Base-by-base conservation (phyloP, 352 stramenopile species). In the Phytophthora syringae region DNA sequence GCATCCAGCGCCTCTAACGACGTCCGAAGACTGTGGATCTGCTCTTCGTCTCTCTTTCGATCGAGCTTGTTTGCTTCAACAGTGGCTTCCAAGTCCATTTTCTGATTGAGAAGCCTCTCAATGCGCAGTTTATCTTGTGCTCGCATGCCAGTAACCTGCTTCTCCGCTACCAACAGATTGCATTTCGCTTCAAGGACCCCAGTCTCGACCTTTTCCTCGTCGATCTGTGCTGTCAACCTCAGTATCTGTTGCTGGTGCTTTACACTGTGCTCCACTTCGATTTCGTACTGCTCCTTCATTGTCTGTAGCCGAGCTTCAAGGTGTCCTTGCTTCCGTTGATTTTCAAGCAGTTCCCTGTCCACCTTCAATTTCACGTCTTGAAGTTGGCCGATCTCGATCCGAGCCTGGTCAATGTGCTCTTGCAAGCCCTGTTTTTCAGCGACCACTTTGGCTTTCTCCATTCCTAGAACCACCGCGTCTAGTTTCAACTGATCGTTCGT, bases 51-150 rank as follows among this genome's bases (percentile, higher is more conserved):
- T 43, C 76, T 80, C 5, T 84, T 74, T 12, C 72, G 74, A 9
- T 92, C 79, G 1, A 82, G 42, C 32, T 88, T 89, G 52, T 84
- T 68, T 3, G 58, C 57, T 20, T 93, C 87, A 0, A 94, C 67
- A 3, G 74, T 37, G 11, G 82, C 81, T 59, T 95, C 82, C 0
- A 94, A 71, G 47, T 95, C 82, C 25, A 90, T 60, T 55, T 94
- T 95, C 52, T 94, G 79, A 53, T 93, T 93, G 0, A 94, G 44
- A 0, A 95, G 60, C 9, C 82, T 51, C 37, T 95, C 86, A 25
- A 95, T 93, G 0, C 82, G 83, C 15, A 92, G 67, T 40, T 93
- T 93, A 60, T 95, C 86, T 69, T 92, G 83, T 7, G 82, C 82
- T 0, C 83, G 78, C 82, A 93, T 93, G 9, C 80, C 84, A 4